phyloP scores from a whole-genome alignment of 2,329 filamentous ascomycete genomes.

The Paecilomyces formosus region DNA sequence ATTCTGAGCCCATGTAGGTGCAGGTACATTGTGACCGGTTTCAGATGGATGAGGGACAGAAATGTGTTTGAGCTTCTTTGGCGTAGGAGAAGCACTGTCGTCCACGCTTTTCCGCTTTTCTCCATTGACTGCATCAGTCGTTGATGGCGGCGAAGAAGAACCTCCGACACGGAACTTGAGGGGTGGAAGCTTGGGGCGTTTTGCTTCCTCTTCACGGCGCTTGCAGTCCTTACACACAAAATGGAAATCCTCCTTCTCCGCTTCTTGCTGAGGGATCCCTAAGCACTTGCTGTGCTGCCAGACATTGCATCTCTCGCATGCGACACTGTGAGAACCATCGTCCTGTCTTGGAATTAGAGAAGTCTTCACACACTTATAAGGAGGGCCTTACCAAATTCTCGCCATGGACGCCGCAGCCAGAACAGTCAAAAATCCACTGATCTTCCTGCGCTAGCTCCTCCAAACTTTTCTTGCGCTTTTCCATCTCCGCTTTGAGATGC shows the following conservation, averaged over 20 bases:
- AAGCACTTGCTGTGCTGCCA: constrained; percentile 97
- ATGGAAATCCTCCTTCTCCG: constrained; percentile 77
- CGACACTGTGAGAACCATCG: constrained; percentile 86
- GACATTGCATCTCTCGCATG: constrained; percentile 86
- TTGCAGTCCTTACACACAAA: constrained; percentile 78
- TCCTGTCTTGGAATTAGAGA: constrained; percentile 46
- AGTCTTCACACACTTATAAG: background rate
- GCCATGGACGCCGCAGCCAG: constrained; percentile 78
- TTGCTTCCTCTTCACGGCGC: constrained; percentile 56
- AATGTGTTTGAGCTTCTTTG: constrained; percentile 14
- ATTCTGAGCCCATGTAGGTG: background rate
- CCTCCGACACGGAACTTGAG: constrained; percentile 51
- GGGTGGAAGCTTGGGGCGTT: constrained; percentile 54
- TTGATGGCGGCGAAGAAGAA: constrained; percentile 39
- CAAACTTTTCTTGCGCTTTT: constrained; percentile 68
- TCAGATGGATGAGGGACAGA: constrained; percentile 1
- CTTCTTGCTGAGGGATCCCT: constrained; percentile 67
- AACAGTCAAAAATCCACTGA: constrained; percentile 91
- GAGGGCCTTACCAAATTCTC: constrained; percentile 56
- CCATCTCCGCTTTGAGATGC: constrained; percentile 73
- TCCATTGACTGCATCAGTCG: constrained; percentile 9
- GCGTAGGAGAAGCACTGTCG: constrained; percentile 12
- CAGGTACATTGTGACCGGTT: background rate
- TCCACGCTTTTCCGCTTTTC: constrained; percentile 15
- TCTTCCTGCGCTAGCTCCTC: constrained; percentile 68